Base-by-base conservation (phyloP, 805 yeast species). In the Kuraishia hungarica region DNA sequence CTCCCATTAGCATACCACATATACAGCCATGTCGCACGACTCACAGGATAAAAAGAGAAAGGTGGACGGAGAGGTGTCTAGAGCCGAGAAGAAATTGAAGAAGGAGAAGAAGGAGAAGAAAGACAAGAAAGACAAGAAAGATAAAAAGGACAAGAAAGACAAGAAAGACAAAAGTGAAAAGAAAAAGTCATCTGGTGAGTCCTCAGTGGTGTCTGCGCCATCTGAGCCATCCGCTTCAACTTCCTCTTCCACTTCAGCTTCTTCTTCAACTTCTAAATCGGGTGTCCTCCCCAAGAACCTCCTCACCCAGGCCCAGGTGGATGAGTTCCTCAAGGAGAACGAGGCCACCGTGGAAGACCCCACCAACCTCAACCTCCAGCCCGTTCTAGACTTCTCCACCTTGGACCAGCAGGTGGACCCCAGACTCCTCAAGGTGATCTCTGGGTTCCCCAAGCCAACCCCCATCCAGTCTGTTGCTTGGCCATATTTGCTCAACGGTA, bases 401-500 rank as follows among this genome's bases (percentile, higher is more conserved):
- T 75, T 93, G 23, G 62, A 76, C 1, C 70, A 73, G 48, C 51
- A 57, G 8, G 73, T 87, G 26, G 80, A 83, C 57, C 60, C 79
- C 1, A 75, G 80, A 53, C 80, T 92, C 57, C 79, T 78, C 60
- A 63, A 73, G n/a, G 83, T 80, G 51, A 76, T 93, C 51, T 72
- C 82, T 47, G 82, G 84, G 62, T 94, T 89, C 74, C 86, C 89
- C 17, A 85, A 83, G 63, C 99, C 99, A 54, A 92, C 98, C 6
- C 98, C 98, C 43, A 93, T 93, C 63, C 99, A 93, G 75, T 81
- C 97, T 35, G 89, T 83, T 50, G 81, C 97, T 8, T 94, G 98
- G 98, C 98, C 99, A 60, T 90, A 82, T 66, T 72, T 93, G 54
- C 72, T 91, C 53, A 72, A 81, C 21, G 87, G 87, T 19, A 79